phyloP scores from a whole-genome alignment of 768 basidiomycete genomes.

The Lentinula sp. region DNA sequence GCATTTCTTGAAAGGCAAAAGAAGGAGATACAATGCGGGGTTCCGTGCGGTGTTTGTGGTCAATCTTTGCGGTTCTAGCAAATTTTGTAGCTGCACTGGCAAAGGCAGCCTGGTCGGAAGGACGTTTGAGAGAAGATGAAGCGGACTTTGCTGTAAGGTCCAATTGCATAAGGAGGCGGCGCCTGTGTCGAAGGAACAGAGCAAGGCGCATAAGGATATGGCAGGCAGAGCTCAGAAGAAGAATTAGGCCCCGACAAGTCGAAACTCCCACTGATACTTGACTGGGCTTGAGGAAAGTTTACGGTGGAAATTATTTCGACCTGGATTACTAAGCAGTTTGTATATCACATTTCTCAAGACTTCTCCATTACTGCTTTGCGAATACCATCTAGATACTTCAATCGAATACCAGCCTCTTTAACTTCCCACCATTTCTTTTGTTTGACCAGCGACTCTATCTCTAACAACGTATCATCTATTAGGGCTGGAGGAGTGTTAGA shows the following conservation, averaged over 20 bases:
- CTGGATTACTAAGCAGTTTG: conserved; percentile 15
- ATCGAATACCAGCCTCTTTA: conserved; percentile 54
- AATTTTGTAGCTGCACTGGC: conserved; percentile 5
- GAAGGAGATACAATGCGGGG: not conserved
- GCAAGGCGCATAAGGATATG: conserved; percentile 41
- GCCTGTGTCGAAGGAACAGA: conserved; percentile 39
- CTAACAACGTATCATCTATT: conserved; percentile 36
- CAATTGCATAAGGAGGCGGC: conserved; percentile 56
- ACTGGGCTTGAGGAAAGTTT: not conserved
- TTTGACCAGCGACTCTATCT: conserved; percentile 45
- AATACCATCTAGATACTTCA: conserved; percentile 71
- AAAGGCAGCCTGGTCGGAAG: conserved; percentile 33
- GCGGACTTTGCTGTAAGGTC: conserved; percentile 25
- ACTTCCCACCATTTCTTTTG: conserved; percentile 48
- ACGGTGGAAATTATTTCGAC: not conserved
- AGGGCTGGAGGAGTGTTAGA: conserved; percentile 34
- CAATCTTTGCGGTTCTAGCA: not conserved
- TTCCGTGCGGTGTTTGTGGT: not conserved
- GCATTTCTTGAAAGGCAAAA: not conserved
- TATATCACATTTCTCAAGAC: not conserved
- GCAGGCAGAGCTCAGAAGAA: not conserved
- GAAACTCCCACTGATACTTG: not conserved
- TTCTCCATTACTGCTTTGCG: conserved; percentile 37
- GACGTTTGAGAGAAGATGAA: conserved; percentile 36
- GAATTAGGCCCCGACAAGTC: not conserved